phyloP scores from a whole-genome alignment of 371 early-diverging fungal genomes.

The Coemansia sp. region DNA sequence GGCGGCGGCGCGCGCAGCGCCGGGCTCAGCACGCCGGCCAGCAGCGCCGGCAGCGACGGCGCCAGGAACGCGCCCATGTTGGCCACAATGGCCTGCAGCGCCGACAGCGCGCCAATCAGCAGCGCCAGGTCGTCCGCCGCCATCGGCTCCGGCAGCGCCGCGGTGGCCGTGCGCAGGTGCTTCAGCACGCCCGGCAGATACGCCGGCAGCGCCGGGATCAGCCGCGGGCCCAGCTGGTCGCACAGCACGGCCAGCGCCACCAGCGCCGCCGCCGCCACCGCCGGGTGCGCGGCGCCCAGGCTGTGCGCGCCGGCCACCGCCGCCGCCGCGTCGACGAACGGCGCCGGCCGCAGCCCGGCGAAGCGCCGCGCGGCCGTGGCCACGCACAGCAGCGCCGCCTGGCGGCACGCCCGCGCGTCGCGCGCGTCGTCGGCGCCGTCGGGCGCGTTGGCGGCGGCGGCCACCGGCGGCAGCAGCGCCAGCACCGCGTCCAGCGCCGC shows the following conservation, averaged over 20 bases:
- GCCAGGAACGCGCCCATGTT: constrained; percentile 81
- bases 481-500: constrained; percentile 48
- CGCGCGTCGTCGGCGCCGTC: constrained; percentile 47
- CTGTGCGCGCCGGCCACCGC: constrained; percentile 60
- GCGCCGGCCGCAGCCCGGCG: constrained; percentile 62
- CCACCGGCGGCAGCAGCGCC: constrained; percentile 55
- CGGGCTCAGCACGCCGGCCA: constrained; percentile 56
- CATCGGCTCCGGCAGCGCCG: constrained; percentile 6
- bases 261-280: constrained; percentile 70
- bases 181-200: constrained; percentile 66
- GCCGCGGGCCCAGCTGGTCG: constrained; percentile 75
- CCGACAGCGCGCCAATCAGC: constrained; percentile 60
- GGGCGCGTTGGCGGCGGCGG: constrained; percentile 49
- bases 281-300: constrained; percentile 56
- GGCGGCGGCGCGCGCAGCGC: constrained; percentile 52
- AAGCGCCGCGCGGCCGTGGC: constrained; percentile 70
- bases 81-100: constrained; percentile 69
- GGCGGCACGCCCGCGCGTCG: constrained; percentile 61
- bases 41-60: constrained; percentile 58
- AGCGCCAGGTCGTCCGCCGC: constrained; percentile 54
- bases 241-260: constrained; percentile 72
- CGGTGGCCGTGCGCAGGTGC: constrained; percentile 25
- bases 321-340: constrained; percentile 63
- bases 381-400: constrained; percentile 77
- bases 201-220: constrained; percentile 82